These are phyloP conservation scores for Herpotrichia juniperi DNA, from an alignment of 2,329 filamentous ascomycete genomes.

Conservation along the genomic window DNA sequence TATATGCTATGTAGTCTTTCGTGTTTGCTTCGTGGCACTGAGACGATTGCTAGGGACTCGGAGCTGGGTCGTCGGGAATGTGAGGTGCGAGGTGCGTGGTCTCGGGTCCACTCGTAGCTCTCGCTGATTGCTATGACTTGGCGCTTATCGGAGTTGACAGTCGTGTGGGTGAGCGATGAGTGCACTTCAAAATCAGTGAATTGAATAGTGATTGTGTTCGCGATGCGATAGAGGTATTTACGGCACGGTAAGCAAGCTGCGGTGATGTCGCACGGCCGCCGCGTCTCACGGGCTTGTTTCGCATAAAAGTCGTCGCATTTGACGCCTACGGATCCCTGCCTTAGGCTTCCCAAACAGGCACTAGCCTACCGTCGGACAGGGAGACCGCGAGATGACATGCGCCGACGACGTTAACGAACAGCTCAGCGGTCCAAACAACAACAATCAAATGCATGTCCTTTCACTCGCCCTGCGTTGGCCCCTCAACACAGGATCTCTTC, in stretches of 20 bases:
- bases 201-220: neutral
- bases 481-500: neutral
- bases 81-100: conserved; percentile 2
- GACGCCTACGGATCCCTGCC: neutral
- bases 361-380: neutral
- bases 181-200: neutral
- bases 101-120: conserved; percentile 6
- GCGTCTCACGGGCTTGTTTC: conserved; percentile 3
- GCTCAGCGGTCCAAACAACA: neutral
- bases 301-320: conserved; percentile 8
- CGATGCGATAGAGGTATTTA: neutral
- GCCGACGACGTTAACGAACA: neutral
- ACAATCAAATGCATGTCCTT: neutral
- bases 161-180: neutral
- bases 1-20: neutral
- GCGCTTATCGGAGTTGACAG: neutral
- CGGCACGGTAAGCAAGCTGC: neutral
- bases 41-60: conserved; percentile 3
- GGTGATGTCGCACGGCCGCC: neutral
- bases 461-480: neutral
- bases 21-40: conserved; percentile 2
- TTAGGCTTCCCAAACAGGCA: neutral
- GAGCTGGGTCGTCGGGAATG: neutral
- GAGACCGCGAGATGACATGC: neutral
- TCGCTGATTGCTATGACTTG: neutral